Conservation (phyloP, 1,284 basidiomycete species). For the Amylostereum chailletii region DNA sequence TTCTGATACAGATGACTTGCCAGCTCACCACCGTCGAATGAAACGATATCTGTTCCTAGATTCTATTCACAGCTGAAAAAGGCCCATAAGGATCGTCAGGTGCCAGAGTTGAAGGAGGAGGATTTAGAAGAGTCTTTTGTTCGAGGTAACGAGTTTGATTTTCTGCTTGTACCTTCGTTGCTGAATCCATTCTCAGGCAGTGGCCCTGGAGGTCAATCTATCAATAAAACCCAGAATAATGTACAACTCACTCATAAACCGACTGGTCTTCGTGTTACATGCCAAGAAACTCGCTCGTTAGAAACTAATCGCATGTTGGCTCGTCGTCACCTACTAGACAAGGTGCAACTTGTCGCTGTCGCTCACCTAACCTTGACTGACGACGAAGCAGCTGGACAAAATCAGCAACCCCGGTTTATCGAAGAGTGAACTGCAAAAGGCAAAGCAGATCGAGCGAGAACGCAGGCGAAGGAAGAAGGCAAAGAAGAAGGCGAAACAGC, state of each 20-base stretch:
- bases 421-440: constrained; percentile 54
- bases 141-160: constrained; percentile 38
- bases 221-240: constrained; percentile 81
- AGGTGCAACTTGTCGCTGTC: constrained; percentile 32
- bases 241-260: constrained; percentile 75
- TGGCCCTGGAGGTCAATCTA: constrained; percentile 78
- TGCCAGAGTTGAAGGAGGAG: constrained; percentile 61
- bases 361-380: not conserved
- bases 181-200: constrained; percentile 40
- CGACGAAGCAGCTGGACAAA: constrained; percentile 48
- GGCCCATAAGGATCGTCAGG: constrained; percentile 47
- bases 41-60: constrained; percentile 19
- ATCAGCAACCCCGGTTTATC: constrained; percentile 68
- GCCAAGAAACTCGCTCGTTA: constrained; percentile 74
- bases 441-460: constrained; percentile 65
- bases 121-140: constrained; percentile 75
- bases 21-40: constrained; percentile 13
- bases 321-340: constrained; percentile 57
- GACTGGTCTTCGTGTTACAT: constrained; percentile 66
- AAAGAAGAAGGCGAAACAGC: constrained; percentile 45
- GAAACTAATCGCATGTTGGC: constrained; percentile 62
- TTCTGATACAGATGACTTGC: constrained; percentile 20
- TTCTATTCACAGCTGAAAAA: constrained; percentile 64
- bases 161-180: too few species aligned
- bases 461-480: constrained; percentile 62